Conservation (phyloP, 768 basidiomycete genomes). For the Zangia roseola region DNA sequence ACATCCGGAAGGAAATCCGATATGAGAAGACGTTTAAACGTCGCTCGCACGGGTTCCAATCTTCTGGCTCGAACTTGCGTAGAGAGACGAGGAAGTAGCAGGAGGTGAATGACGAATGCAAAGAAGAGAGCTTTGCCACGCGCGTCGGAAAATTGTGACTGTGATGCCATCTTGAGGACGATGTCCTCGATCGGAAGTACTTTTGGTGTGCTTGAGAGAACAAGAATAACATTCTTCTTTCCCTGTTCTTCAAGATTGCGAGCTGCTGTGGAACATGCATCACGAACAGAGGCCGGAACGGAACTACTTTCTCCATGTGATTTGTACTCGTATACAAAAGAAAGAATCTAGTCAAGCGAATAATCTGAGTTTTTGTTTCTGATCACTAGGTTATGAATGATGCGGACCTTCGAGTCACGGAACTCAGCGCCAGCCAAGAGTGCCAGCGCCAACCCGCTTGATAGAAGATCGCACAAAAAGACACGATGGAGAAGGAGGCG, state of each 20-base stretch:
- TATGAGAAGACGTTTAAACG: slow-evolving; percentile 33
- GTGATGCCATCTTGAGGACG: slow-evolving; percentile 8
- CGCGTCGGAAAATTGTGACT: not conserved
- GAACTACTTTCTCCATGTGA: slow-evolving; percentile 19
- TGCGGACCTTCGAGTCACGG: slow-evolving; percentile 58
- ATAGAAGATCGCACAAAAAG: slow-evolving; percentile 49
- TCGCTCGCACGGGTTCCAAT: slow-evolving; percentile 22
- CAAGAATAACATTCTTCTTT: not conserved
- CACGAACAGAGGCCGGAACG: slow-evolving; percentile 8
- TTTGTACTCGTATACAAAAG: slow-evolving; percentile 54
- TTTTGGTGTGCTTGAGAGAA: not conserved
- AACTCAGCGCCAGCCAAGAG: slow-evolving; percentile 55
- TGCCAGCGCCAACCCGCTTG: slow-evolving; percentile 49
- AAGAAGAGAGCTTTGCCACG: slow-evolving; percentile 28
- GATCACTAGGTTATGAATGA: not conserved
- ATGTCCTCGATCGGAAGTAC: slow-evolving; percentile 2
- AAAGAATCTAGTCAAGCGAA: slow-evolving; percentile 44
- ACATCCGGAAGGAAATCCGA: slow-evolving; percentile 41
- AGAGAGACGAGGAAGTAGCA: slow-evolving; percentile 38
- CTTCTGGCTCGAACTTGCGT: slow-evolving; percentile 41
- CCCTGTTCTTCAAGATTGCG: slow-evolving; percentile 7
- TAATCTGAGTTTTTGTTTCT: not conserved
- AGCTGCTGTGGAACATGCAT: slow-evolving; percentile 7
- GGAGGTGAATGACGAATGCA: slow-evolving; percentile 38
- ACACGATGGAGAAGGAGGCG: slow-evolving; percentile 46